Conservation (phyloP, 495 filamentous ascomycete genomes). For the Talaromyces borbonicus region DNA sequence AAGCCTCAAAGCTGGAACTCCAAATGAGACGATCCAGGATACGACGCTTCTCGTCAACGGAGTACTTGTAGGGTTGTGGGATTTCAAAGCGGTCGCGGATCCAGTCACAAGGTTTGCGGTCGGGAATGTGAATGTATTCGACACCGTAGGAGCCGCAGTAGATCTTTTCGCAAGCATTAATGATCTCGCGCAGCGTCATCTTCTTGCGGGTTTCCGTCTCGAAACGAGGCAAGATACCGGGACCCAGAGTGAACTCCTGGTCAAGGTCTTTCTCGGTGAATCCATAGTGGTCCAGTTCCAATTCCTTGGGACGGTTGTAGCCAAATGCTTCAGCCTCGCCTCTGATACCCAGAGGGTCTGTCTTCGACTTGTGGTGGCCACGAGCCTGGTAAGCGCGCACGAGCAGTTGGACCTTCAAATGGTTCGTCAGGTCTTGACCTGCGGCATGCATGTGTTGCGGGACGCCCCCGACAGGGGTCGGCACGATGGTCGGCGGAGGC, state of each 20-base stretch:
- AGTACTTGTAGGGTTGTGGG: slow-evolving; percentile 89
- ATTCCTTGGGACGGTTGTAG: slow-evolving; percentile 82
- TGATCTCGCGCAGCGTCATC: slow-evolving; percentile 94
- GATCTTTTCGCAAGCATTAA: slow-evolving; percentile 83
- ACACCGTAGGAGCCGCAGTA: slow-evolving; percentile 96
- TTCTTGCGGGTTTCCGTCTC: slow-evolving; percentile 77
- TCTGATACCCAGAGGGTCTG: slow-evolving; percentile 91
- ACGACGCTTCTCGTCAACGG: slow-evolving; percentile 89
- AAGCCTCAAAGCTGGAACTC: slow-evolving; percentile 91
- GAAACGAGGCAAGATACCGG: slow-evolving; percentile 93
- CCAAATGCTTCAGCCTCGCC: slow-evolving; percentile 77
- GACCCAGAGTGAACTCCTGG: slow-evolving; percentile 82
- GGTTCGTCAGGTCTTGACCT: slow-evolving; percentile 82
- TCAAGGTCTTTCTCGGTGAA: slow-evolving; percentile 94
- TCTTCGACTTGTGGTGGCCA: slow-evolving; percentile 95
- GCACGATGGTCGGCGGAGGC: slow-evolving; percentile 84
- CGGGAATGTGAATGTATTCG: slow-evolving; percentile 98
- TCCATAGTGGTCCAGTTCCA: slow-evolving; percentile 83
- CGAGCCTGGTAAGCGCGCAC: slow-evolving; percentile 96
- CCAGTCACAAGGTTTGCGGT: slow-evolving; percentile 97
- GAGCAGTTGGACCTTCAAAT: slow-evolving; percentile 95
- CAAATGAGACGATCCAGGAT: slow-evolving; percentile 97
- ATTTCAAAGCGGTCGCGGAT: slow-evolving; percentile 89
- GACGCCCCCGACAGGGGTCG: slow-evolving; percentile 67
- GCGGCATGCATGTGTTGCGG: slow-evolving; percentile 63